Evolutionary conservation across 2,329 filamentous ascomycete genomes (phyloP).

Genomic region (Monosporascus ibericus): DNA sequence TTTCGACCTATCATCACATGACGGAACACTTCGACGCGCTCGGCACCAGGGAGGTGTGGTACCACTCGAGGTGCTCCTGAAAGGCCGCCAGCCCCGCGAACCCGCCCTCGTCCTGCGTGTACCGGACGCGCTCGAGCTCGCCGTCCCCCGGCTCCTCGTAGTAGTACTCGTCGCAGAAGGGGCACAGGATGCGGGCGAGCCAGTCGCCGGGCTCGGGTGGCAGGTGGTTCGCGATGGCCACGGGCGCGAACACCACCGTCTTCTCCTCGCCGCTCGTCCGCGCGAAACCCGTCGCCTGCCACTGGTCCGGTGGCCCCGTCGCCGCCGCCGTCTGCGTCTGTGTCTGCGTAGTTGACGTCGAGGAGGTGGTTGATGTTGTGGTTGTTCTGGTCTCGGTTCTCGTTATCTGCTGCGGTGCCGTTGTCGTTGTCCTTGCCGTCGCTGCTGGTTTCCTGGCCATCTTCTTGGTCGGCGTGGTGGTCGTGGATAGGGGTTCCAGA

Average conservation of each 20-base stretch:
- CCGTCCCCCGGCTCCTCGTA: slow-evolving; percentile 43
- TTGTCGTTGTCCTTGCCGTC: neutral
- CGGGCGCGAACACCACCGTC: slow-evolving; percentile 48
- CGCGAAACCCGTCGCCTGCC: slow-evolving; percentile 45
- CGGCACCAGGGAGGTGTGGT: slow-evolving; percentile 38
- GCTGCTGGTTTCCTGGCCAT: neutral
- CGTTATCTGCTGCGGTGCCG: neutral
- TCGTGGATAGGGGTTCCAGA: slow-evolving; percentile 1
- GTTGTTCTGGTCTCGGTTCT: neutral
- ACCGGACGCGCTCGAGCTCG: slow-evolving; percentile 43
- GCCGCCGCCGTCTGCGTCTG: slow-evolving; percentile 9
- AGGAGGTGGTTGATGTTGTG: neutral
- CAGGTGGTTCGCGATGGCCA: slow-evolving; percentile 53
- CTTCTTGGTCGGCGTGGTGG: neutral
- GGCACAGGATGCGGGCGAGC: slow-evolving; percentile 46
- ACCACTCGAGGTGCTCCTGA: slow-evolving; percentile 52
- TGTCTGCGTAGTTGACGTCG: neutral
- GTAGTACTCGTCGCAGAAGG: slow-evolving; percentile 50
- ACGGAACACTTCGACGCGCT: slow-evolving; percentile 34
- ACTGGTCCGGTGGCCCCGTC: slow-evolving; percentile 31
- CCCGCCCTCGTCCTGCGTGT: slow-evolving; percentile 39
- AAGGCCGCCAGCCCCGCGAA: slow-evolving; percentile 44
- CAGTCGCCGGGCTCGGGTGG: slow-evolving; percentile 45
- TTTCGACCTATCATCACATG: slow-evolving; percentile 32
- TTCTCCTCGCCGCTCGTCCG: slow-evolving; percentile 38